phyloP scores from a whole-genome alignment of 495 filamentous ascomycete species.

The Aeminium ludgeri region DNA sequence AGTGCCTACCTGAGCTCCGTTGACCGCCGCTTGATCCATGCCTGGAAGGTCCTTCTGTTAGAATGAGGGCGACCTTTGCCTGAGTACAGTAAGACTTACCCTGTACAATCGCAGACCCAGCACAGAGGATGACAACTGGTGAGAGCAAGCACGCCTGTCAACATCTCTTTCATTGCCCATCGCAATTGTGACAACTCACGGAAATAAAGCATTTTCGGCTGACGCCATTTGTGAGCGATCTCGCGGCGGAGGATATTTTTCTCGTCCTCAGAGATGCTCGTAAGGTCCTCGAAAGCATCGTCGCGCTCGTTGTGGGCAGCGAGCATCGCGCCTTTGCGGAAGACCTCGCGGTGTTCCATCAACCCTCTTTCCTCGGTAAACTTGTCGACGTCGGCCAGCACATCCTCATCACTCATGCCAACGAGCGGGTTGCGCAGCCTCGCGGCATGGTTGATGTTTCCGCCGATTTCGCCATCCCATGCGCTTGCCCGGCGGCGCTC shows the following conservation, averaged over 20 bases:
- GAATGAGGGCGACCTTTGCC: too few relatives aligned
- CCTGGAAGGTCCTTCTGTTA: constrained; percentile 26
- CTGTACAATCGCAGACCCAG: constrained; percentile 30
- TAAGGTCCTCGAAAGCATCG: constrained; percentile 23
- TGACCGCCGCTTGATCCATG: constrained; percentile 34
- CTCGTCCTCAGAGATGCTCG: constrained; percentile 32
- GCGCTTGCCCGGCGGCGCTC: too few relatives aligned
- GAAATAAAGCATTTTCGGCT: constrained; percentile 35
- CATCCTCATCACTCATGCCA: constrained; percentile 30
- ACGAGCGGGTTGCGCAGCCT: constrained; percentile 30
- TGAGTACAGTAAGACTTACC: background rate
- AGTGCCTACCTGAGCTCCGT: background rate
- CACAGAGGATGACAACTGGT: background rate
- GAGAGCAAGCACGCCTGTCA: background rate
- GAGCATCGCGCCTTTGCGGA: constrained; percentile 36
- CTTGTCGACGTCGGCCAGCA: constrained; percentile 33
- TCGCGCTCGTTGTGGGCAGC: constrained; percentile 32
- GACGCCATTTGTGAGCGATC: constrained; percentile 38
- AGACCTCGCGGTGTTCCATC: constrained; percentile 27
- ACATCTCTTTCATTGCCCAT: background rate
- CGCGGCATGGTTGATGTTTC: too few relatives aligned
- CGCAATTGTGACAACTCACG: too few relatives aligned
- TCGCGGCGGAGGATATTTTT: constrained; percentile 30
- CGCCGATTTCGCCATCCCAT: too few relatives aligned
- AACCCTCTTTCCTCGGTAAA: constrained; percentile 33